Base-by-base conservation (phyloP, 805 yeast genomes). In the Hanseniaspora opuntiae region DNA sequence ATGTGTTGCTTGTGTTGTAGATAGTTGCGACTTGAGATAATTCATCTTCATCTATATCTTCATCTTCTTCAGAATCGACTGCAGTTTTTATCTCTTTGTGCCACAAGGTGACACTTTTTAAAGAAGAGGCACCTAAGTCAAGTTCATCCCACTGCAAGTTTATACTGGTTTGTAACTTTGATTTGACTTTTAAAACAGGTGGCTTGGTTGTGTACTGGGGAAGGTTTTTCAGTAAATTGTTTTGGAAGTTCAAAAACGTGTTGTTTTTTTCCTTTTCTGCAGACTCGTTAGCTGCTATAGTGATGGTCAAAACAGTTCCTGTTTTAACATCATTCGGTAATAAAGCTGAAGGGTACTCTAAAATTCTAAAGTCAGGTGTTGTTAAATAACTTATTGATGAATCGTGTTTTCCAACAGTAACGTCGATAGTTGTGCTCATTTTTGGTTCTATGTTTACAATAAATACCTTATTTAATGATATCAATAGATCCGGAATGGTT, bases 291-390 rank as follows among this genome's bases (percentile, higher is more conserved):
- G 85, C 82, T 51, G 84, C 88, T 65, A 96, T 89, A 55, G 74
- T 77, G 65, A 93, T 82, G 61, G 83, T 84, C 49, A 93, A 86
- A 52, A 93, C 84, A 12, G 96, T 85, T 2, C 98, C 98, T 1
- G 97, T 94, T 58, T 78, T 76, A 36, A 89, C 93, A 39, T 90
- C 89, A 60, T 82, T 84, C 9, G 98, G 98, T 45, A 93, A 71
- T 53, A 93, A 72, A 55, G 90, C 80, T 3, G 97, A 87, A n/a
- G 98, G 98, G 62, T 90, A 93, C 63, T 93, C 98, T 58, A 93
- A 89, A 57, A 90, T 74, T 64, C 89, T 96, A 66, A 90, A 97
- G 65, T 90, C 93, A 54, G 83, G 78, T 19, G 98, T 90, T 38
- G 94, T 76, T 45, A 93, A 73, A 46, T 93, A 73, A 32, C 97